Evolutionary conservation across 345 rosid genomes (phyloP).

Genomic region (Brassica cretica): DNA sequence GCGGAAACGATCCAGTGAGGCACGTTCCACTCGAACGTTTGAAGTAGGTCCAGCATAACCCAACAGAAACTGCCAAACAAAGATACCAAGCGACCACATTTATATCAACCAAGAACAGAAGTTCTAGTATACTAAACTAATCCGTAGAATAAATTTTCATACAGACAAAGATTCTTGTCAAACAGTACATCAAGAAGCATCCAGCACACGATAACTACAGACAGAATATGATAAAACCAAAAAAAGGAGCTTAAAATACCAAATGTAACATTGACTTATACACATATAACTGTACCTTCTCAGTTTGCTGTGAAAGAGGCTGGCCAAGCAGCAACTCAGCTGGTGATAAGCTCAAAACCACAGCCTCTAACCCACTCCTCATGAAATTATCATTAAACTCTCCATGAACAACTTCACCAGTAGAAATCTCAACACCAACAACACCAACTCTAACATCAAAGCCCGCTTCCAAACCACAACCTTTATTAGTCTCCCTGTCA

Average conservation of each 20-base stretch:
- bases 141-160: neutral
- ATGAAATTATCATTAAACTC: conserved; percentile 68
- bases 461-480: conserved; percentile 35
- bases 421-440: conserved; percentile 85
- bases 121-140: neutral
- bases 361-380: conserved; percentile 88
- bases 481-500: conserved; percentile 11
- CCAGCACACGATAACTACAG: neutral
- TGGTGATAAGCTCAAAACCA: conserved; percentile 77
- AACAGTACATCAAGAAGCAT: conserved; percentile 4
- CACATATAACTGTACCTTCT: conserved; percentile 59
- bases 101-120: conserved; percentile 11
- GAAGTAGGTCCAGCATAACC: conserved; percentile 92
- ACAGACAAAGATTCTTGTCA: conserved; percentile 12
- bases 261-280: neutral
- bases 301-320: conserved; percentile 72
- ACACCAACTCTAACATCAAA: conserved; percentile 70
- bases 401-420: conserved; percentile 84
- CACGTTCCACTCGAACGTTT: conserved; percentile 72
- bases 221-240: neutral
- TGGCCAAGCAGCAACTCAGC: conserved; percentile 78
- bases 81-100: conserved; percentile 5
- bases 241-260: neutral
- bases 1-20: conserved; percentile 48
- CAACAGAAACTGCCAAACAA: conserved; percentile 54